These are phyloP conservation scores for Flaveria bidentis DNA, from an alignment of 129 eudicot species.

Conservation along the genomic window DNA sequence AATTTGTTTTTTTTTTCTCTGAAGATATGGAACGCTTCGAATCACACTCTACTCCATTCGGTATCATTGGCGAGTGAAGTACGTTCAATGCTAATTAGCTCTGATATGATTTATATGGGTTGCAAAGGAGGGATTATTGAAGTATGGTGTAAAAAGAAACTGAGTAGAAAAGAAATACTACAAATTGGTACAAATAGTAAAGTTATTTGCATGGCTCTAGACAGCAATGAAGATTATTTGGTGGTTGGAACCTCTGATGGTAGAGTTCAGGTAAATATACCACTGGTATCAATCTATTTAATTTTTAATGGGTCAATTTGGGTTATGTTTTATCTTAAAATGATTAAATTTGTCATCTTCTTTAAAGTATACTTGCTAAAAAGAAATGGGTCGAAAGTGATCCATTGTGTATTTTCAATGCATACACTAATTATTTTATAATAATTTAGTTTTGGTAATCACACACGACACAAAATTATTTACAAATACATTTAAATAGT, in stretches of 20 bases:
- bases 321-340: not conserved
- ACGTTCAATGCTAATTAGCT: constrained; percentile 57
- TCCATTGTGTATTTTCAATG: not conserved
- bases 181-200: constrained; percentile 54
- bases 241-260: constrained; percentile 85
- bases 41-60: constrained; percentile 51
- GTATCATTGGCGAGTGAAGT: constrained; percentile 52
- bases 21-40: constrained; percentile 71
- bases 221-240: constrained; percentile 52
- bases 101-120: constrained; percentile 67
- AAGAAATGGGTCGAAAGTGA: not conserved
- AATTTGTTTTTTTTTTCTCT: not conserved
- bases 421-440: not conserved
- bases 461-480: not conserved
- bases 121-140: constrained; percentile 72
- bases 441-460: not conserved
- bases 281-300: not conserved
- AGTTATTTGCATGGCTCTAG: constrained; percentile 66
- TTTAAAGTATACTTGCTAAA: not conserved
- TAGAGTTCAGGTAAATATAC: constrained; percentile 57
- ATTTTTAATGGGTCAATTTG: not conserved
- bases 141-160: constrained; percentile 81
- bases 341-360: not conserved
- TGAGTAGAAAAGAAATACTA: constrained; percentile 62
- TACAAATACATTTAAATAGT: not conserved